A percentile compares a stretch with the other conserved stretches of the same genome.
Evolutionary conservation across 805 yeast genomes (phyloP).

Genomic region (Blastobotrys americana): DNA sequence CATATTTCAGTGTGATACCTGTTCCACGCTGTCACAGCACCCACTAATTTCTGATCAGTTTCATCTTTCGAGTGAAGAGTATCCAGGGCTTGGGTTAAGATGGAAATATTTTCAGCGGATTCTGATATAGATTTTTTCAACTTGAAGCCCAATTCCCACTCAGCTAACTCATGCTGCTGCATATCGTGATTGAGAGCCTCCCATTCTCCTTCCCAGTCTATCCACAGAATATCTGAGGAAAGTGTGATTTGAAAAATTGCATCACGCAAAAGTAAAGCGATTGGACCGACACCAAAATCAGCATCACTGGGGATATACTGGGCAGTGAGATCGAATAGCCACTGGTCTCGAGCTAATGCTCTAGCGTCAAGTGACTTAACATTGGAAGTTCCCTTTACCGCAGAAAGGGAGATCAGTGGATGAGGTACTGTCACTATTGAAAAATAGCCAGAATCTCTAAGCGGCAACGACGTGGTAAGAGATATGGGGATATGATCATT

Average conservation of each 20-base stretch:
- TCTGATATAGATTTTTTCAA: not conserved
- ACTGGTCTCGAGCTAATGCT: constrained; percentile 6
- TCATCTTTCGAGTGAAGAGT: not conserved
- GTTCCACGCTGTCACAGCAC: constrained; percentile 18
- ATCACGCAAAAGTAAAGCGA: constrained; percentile 18
- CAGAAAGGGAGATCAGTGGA: constrained; percentile 14
- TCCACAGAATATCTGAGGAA: constrained; percentile 16
- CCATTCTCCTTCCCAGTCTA: constrained; percentile 14
- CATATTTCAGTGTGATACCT: constrained; percentile 19
- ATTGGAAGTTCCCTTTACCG: constrained; percentile 7
- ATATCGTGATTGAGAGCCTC: constrained; percentile 1
- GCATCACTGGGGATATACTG: constrained; percentile 11
- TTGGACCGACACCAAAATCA: constrained; percentile 7
- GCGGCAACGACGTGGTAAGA: constrained; percentile 4
- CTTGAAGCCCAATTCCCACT: constrained; percentile 19
- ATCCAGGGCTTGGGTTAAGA: constrained; percentile 1
- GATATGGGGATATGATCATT: not conserved
- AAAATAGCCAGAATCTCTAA: constrained; percentile 7
- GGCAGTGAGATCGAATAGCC: constrained; percentile 12
- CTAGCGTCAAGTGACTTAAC: constrained; percentile 11
- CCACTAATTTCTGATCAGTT: constrained; percentile 3
- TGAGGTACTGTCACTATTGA: constrained; percentile 17
- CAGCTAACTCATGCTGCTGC: constrained; percentile 6
- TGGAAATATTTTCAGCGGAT: not conserved
- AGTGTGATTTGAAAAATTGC: constrained; percentile 10